Base-by-base conservation (phyloP, 2,329 filamentous ascomycete genomes). In the Capronia epimyces region DNA sequence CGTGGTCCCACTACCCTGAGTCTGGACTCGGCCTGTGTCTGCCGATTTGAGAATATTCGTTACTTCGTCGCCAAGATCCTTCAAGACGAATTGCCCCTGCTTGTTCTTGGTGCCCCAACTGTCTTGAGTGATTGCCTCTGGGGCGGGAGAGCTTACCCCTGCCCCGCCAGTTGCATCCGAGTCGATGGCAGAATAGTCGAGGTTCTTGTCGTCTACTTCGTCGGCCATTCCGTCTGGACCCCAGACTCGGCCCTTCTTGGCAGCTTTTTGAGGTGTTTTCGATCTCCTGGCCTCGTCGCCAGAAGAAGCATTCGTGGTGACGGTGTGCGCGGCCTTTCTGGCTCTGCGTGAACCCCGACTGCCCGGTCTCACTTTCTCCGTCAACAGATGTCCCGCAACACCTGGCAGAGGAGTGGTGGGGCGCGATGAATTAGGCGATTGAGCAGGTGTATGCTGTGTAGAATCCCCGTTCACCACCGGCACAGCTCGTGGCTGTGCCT, bases 201-300 rank as follows among this genome's bases (percentile, higher is more conserved):
- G 76, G 52, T 87, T 81, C 13, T 84, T 77, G 53, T 87, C 86
- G 50, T 85, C 81, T 51, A 89, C 87, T 64, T 95, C 91, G 58
- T 90, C 87, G 5, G 88, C 89, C 60, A 85, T 75, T 3, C 93
- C 93, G 65, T 95, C 88, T 3, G 86, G 87, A 64, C 90, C 87
- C 93, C 93, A 98, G 65, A 86, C 89, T 57, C 93, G 82, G 62
- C 88, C 88, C 67, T 89, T 90, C 75, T 97, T 97, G 59, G 81
- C 82, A 46, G 69, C 69, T 21, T 75, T 66, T 36, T 67, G 67
- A 50, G 66, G 74, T 65, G 60, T 74, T 68, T 82, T 87, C 40
- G 67, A 69, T 63, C 81, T 83, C 58, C 78, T 76, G 15, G 75
- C 71, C 4, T 97, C 93, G 62, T 97, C 93, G 1, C 90, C 89